Conservation (phyloP, 1,139 yeast species). For the Yamadazyma dendronema region DNA sequence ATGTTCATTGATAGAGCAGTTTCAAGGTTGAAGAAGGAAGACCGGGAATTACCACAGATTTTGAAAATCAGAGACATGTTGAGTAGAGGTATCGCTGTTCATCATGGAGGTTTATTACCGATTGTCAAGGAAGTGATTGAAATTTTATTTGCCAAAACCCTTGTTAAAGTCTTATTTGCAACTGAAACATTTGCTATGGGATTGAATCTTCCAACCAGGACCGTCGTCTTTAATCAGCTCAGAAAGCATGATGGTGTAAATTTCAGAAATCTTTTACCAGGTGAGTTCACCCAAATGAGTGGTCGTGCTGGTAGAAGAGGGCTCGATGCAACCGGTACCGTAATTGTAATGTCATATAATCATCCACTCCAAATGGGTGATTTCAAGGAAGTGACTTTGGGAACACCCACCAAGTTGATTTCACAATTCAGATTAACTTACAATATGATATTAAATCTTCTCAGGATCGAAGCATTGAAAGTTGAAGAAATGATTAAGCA, state of each 20-base stretch:
- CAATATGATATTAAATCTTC: conserved; percentile 87
- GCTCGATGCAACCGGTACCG: conserved; percentile 89
- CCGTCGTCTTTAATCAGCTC: conserved; percentile 84
- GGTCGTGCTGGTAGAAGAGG: conserved; percentile 99
- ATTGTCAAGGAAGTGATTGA: conserved; percentile 95
- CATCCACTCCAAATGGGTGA: conserved; percentile 61
- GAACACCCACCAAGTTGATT: conserved; percentile 82
- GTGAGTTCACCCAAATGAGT: conserved; percentile 98
- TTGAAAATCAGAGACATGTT: conserved; percentile 75
- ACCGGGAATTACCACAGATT: conserved; percentile 90
- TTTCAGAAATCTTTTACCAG: conserved; percentile 81
- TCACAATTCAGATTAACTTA: conserved; percentile 94
- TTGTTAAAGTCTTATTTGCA: conserved; percentile 89
- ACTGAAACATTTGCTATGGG: conserved; percentile 99
- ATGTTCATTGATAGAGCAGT: conserved; percentile 91
- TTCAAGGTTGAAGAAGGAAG: conserved; percentile 84
- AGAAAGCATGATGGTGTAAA: conserved; percentile 88
- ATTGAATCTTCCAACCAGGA: conserved; percentile 91
- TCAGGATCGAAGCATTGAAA: conserved; percentile 88
- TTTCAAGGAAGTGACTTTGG: conserved; percentile 79
- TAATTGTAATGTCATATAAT: conserved; percentile 85
- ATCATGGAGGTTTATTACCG: conserved; percentile 95
- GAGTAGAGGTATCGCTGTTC: conserved; percentile 92
- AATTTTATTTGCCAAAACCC: conserved; percentile 79
- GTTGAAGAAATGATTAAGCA: conserved; percentile 98